phyloP scores from a whole-genome alignment of 2,329 filamentous ascomycete species.

The Ceratocystis papillata region DNA sequence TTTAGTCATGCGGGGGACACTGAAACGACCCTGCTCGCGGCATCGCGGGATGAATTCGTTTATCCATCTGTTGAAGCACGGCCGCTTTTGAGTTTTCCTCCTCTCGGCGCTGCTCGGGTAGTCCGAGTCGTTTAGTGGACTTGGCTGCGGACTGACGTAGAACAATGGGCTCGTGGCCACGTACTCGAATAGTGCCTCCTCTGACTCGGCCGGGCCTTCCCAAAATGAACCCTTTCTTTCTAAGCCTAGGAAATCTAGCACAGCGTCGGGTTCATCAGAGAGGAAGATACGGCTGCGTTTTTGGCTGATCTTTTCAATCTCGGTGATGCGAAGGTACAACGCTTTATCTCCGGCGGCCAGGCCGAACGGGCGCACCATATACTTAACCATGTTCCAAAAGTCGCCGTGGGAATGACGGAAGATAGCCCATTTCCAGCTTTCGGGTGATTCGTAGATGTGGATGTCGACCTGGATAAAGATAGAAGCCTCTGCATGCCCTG shows the following conservation, averaged over 20 bases:
- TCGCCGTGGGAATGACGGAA: conserved; percentile 67
- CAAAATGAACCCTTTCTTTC: conserved; percentile 37
- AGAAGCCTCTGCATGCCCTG: background rate
- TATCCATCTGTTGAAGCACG: conserved; percentile 50
- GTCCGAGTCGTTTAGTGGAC: conserved; percentile 28
- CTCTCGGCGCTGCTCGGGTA: conserved; percentile 46
- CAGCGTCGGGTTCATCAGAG: conserved; percentile 43
- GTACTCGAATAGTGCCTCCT: conserved; percentile 26
- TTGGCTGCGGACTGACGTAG: conserved; percentile 30
- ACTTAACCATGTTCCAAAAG: conserved; percentile 53
- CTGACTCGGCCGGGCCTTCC: conserved; percentile 43
- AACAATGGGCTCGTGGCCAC: conserved; percentile 40
- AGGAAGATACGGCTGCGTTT: conserved; percentile 50
- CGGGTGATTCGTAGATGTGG: conserved; percentile 38
- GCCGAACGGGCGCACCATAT: conserved; percentile 52
- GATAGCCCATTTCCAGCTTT: conserved; percentile 48
- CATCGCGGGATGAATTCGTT: conserved; percentile 51
- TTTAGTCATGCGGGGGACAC: conserved; percentile 26
- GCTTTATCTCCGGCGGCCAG: conserved; percentile 54
- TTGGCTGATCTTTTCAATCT: conserved; percentile 51
- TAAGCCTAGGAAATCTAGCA: conserved; percentile 55
- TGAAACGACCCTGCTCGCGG: conserved; percentile 34
- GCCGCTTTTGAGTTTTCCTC: conserved; percentile 46
- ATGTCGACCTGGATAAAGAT: conserved; percentile 57
- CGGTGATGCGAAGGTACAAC: conserved; percentile 54